Evolutionary conservation across 495 filamentous ascomycete genomes (phyloP).

Genomic region (Tuber indicum): DNA sequence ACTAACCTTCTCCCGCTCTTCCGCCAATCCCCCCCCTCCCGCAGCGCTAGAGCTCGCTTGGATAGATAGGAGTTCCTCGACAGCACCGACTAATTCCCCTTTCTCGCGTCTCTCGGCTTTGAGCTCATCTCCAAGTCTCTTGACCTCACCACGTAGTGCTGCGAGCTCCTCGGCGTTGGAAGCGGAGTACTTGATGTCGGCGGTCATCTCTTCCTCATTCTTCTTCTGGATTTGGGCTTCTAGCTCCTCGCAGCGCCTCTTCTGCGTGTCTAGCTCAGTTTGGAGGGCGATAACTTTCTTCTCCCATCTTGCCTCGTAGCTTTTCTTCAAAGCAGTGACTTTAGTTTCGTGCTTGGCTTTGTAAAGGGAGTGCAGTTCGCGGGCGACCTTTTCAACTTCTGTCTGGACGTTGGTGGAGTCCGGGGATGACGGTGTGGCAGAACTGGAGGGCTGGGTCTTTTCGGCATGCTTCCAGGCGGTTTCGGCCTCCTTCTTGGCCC

Average conservation of each 20-base stretch:
- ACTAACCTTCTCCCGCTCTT: constrained; percentile 32
- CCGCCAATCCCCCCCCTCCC: constrained; percentile 21
- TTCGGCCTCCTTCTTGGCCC: constrained; percentile 42
- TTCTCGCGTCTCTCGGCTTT: constrained; percentile 84
- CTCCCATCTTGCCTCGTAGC: constrained; percentile 82
- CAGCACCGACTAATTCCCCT: constrained; percentile 82
- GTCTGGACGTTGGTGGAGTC: constrained; percentile 53
- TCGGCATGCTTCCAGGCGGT: constrained; percentile 22
- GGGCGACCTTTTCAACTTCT: constrained; percentile 83
- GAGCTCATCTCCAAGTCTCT: constrained; percentile 57
- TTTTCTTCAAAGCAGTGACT: constrained; percentile 88
- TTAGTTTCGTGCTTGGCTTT: constrained; percentile 95
- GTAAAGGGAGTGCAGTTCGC: constrained; percentile 87
- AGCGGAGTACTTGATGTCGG: constrained; percentile 40
- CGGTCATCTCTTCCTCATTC: constrained; percentile 49
- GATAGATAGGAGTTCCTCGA: constrained; percentile 78
- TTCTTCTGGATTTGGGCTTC: constrained; percentile 54
- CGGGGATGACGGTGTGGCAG: constrained; percentile 10
- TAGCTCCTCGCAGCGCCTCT: constrained; percentile 67
- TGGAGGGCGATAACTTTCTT: constrained; percentile 74
- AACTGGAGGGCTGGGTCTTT: constrained; percentile 9
- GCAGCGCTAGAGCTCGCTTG: constrained; percentile 26
- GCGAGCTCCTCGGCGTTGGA: constrained; percentile 53
- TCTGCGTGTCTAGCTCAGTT: constrained; percentile 57
- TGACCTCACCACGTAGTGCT: constrained; percentile 62